phyloP scores from a whole-genome alignment of 1,284 basidiomycete species.

The Cryptococcus amylolentus region DNA sequence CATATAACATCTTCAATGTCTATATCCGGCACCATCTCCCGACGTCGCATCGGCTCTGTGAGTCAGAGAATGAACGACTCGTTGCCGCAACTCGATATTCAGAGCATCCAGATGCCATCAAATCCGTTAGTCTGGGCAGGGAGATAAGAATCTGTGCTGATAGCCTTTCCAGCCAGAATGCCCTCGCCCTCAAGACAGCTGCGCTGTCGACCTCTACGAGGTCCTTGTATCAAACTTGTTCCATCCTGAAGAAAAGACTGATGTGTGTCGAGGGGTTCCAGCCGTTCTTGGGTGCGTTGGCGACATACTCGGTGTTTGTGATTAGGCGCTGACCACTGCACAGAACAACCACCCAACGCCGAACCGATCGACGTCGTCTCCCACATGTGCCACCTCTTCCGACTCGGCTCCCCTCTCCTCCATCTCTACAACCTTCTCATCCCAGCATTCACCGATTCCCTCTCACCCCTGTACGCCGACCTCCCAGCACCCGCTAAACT shows the following conservation, averaged over 20 bases:
- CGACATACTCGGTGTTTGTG: not conserved
- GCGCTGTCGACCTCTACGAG: constrained; percentile 42
- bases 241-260: constrained; percentile 40
- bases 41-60: constrained; percentile 46
- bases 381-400: constrained; percentile 90
- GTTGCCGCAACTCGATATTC: constrained; percentile 42
- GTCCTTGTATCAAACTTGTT: constrained; percentile 47
- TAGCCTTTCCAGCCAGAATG: constrained; percentile 36
- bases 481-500: constrained; percentile 47
- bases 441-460: constrained; percentile 56
- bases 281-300: constrained; percentile 42
- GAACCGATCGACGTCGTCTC: constrained; percentile 61
- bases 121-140: constrained; percentile 34
- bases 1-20: constrained; percentile 19
- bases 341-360: constrained; percentile 42
- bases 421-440: constrained; percentile 91
- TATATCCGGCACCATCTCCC: constrained; percentile 36
- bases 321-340: not conserved
- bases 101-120: constrained; percentile 47
- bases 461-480: constrained; percentile 54
- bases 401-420: constrained; percentile 87
- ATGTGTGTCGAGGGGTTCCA: constrained; percentile 44
- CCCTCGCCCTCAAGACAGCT: constrained; percentile 48
- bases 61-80: constrained; percentile 37
- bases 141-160: not conserved